These are phyloP conservation scores for Paecilomyces sp. DNA, from an alignment of 2,329 filamentous ascomycete genomes.

Conservation along the genomic window DNA sequence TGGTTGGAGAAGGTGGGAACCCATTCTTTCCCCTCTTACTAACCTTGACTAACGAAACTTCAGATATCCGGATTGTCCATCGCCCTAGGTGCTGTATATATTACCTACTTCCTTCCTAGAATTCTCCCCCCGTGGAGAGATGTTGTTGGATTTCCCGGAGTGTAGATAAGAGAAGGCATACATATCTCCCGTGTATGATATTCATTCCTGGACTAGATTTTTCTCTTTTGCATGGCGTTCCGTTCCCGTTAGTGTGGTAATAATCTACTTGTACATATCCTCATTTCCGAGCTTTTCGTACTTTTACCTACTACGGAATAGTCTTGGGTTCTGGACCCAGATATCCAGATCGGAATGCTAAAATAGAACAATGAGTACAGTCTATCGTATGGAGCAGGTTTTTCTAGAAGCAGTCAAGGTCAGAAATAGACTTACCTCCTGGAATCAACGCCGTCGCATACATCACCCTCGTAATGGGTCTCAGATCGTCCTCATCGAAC, in stretches of 20 bases:
- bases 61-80: constrained; percentile 45
- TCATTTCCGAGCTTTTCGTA: background rate
- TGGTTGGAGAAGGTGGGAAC: constrained; percentile 86
- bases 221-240: background rate
- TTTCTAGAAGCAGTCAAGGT: background rate
- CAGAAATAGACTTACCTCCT: constrained; percentile 41
- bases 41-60: constrained; percentile 5
- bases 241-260: background rate
- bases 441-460: constrained; percentile 50
- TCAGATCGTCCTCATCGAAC: constrained; percentile 36
- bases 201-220: background rate
- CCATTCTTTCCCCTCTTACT: constrained; percentile 1
- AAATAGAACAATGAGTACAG: background rate
- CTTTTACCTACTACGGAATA: constrained; percentile 1
- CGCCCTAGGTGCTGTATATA: constrained; percentile 42
- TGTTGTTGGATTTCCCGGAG: constrained; percentile 38
- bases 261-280: background rate
- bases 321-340: constrained; percentile 26
- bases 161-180: constrained; percentile 13
- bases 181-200: background rate
- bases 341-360: constrained; percentile 31
- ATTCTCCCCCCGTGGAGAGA: constrained; percentile 35
- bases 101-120: constrained; percentile 46
- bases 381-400: background rate
- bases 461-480: constrained; percentile 52